Percentiles rank a stretch among this genome's conserved stretches.
These are phyloP conservation scores for Tephrocybe sp. DNA, from an alignment of 768 basidiomycete species.

Conservation along the genomic window DNA sequence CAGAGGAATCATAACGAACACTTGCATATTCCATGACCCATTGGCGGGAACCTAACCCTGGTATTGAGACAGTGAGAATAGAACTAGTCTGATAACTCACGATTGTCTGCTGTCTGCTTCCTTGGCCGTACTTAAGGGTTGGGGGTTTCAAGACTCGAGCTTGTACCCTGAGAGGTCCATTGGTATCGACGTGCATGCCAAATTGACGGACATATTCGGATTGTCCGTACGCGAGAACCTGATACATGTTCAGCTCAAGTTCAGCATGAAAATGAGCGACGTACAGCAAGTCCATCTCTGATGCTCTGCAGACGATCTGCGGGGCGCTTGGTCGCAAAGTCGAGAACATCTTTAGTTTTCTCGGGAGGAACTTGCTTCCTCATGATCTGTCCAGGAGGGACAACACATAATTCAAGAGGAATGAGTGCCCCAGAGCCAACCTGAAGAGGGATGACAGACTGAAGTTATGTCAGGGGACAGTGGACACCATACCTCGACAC, in stretches of 20 bases:
- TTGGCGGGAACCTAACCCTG: conserved; percentile 53
- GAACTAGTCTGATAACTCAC: conserved; percentile 39
- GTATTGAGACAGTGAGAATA: too few species aligned
- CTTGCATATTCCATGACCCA: conserved; percentile 80
- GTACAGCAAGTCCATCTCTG: conserved; percentile 50
- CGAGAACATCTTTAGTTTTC: conserved; percentile 60
- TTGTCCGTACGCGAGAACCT: conserved; percentile 69
- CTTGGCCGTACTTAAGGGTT: conserved; percentile 61
- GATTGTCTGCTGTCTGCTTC: conserved; percentile 55
- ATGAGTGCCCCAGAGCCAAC: conserved; percentile 61
- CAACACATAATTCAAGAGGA: conserved; percentile 61
- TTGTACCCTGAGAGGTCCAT: conserved; percentile 53
- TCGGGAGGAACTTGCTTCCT: conserved; percentile 69
- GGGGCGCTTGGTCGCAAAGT: conserved; percentile 67
- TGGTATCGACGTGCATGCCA: conserved; percentile 60
- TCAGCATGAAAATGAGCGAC: conserved; percentile 9
- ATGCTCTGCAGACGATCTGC: conserved; percentile 57
- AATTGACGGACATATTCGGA: conserved; percentile 76
- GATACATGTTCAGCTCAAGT: neutral
- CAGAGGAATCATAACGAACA: conserved; percentile 9
- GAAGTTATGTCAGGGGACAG: conserved; percentile 2
- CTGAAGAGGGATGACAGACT: conserved; percentile 28
- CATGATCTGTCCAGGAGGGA: conserved; percentile 67
- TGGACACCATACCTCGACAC: conserved; percentile 56
- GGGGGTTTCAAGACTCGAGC: conserved; percentile 69